Evolutionary conservation across 2,329 filamentous ascomycete genomes (phyloP), one percentile per base, ranked within the genome.

Genomic region (Cladobotryum mycophilum): DNA sequence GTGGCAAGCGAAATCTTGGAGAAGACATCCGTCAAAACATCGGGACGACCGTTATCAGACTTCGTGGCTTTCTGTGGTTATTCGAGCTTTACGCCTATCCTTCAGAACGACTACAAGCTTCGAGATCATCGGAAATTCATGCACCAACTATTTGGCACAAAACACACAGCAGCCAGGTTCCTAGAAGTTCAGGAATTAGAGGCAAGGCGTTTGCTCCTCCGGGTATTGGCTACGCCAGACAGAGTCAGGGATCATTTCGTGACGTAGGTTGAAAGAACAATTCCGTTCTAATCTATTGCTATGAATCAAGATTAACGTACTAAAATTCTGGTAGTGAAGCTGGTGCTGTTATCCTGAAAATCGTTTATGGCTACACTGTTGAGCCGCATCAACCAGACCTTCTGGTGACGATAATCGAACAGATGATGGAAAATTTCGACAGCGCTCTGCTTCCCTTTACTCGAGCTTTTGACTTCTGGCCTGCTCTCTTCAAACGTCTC

Each of bases 1-100:
- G 52, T 67, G 11, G 67, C 67, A 1, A 48, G 60, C 5, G 64
- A 70, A 5, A 57, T 73, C 7, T 53, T 73, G 22, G 66, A 66
- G 17, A 66, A 67, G 50, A 57, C 36, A 15, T 63, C 61, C 0
- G 47, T 61, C 4, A 63, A 58, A 40, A 62, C 62, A 3, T 64
- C 41, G 13, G n/a, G n/a, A 18, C 15, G 41, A 14, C 41, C 41
- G 9, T 17, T 9, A 14, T 12, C 18, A 5, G 15, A 42, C 8
- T 42, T 42, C 3, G 41, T 14, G 3, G 20, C 15, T 18, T 25
- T 17, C 15, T 42, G 41, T 20, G 41, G 41, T 14, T 42, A 18
- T 22, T 7, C 13, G 15, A 25, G 20, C 3, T 42, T 42, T 22
- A 18, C 18, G 3, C 2, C 9, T 6, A 17, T 14, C 7, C 41